Evolutionary conservation across 2,329 filamentous ascomycete genomes (phyloP), one percentile per base, ranked within the genome.

Genomic region (Aspergillus fructus): DNA sequence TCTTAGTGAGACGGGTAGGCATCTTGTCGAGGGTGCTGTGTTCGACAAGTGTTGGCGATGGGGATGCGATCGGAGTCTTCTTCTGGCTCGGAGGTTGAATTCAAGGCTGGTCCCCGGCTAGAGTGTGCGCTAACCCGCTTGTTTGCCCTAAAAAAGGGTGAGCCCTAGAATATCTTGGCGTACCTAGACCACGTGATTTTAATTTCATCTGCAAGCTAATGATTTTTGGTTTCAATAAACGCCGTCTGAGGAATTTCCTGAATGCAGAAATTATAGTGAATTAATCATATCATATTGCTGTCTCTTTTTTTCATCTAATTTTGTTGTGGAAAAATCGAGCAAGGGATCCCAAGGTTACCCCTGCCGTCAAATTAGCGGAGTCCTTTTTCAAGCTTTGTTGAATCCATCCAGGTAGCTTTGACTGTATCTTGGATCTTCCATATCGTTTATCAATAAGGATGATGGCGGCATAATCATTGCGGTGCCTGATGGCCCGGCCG

Each of bases 331-430:
- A 76, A 54, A 76, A 76, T 3, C 58, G 68, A 6, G 66, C 63
- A 17, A 76, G 62, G 37, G 67, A 66, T 33, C 69, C 63, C 7
- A 72, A 63, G 3, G 65, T 67, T 50, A 47, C 53, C 13, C 67
- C 64, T 23, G 67, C 65, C 27, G 71, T 64, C 19, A 64, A 62
- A 45, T 54, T 61, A 15, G 63, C 53, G 49, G 62, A 55, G 33
- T 62, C 59, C 40, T 65, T 58, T 17, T 64, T 65, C 58, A 96
- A 75, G 37, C 89, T 91, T 11, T 82, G 84, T 64, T 83, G 83
- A 67, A 99, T 97, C 94, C 94, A 99, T 1, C 84, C 87, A 0
- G 94, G 94, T 64, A 99, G 75, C 76, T 97, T 97, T 23, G 75
- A 77, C 65, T 85, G 83, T 59, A 97, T 91, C 53, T 89, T 83